Base-by-base conservation (phyloP, 768 basidiomycete genomes). In the Boletus sensibilis region DNA sequence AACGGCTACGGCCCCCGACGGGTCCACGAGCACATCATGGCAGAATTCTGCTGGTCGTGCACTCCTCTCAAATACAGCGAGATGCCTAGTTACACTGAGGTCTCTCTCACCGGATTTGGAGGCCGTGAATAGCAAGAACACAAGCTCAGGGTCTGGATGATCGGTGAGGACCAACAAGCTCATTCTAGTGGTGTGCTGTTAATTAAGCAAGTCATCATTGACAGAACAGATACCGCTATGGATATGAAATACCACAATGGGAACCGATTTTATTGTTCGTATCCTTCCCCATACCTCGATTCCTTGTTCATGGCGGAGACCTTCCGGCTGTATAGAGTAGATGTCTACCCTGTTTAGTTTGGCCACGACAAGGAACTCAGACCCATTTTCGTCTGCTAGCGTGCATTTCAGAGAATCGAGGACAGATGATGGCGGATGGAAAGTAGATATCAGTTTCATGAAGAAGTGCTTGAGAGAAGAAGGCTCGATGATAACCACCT, bases 381-480 rank as follows among this genome's bases (percentile, higher is more conserved):
- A 71, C 43, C 76, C 75, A 8, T 64, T 50, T 59, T 79, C 73
- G 8, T 80, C 69, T 4, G 79, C 72, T n/a, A 93, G 78, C 6
- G 72, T 74, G 70, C 86, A 90, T 76, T 84, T 90, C 25, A 87
- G 66, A 29, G 90, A 92, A 59, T 77, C 77, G 10, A 84, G 60
- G 47, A 92, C 86, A 1, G 91, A 87, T 2, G 91, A 88, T 2
- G 90, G 80, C 5, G 78, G 79, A 68, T 92, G 88, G 68, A 91
- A 90, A 8, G 91, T 92, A 11, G 85, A 81, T 33, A 92, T 79
- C 57, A 91, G 69, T 56, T 77, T 79, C 81, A 82, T 82, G 52
- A 27, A 29, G 34, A 13, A 4, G 29, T 23, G 16, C 11, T 37
- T 37, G 35, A 25, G 35, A 16, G 20, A 47, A 31, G 16, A 31